Base-by-base conservation (phyloP, 495 filamentous ascomycete genomes). In the Aspergillus baeticus region DNA sequence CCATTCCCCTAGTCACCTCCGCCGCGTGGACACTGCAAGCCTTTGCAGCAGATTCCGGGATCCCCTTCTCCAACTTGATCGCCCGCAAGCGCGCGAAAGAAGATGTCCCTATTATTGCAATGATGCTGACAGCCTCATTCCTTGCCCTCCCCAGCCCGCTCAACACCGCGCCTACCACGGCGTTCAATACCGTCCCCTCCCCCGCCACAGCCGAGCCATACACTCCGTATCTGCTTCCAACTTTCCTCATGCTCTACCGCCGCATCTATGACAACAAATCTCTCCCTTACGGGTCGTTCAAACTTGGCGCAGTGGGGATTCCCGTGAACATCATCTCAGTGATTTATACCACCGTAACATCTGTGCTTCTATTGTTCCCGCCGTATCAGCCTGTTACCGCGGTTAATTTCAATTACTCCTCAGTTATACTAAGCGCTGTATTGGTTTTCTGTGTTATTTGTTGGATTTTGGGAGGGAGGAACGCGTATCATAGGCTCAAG, bases 101-200 rank as follows among this genome's bases (percentile, higher is more conserved):
- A n/a, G n/a, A n/a, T n/a, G n/a, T n/a, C n/a, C n/a, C n/a, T n/a
- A n/a, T n/a, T n/a, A n/a, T n/a, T n/a, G n/a, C n/a, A n/a, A n/a
- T n/a, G n/a, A 49, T 50, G 1, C 10, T 36, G 8, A 50, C 44
- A 20, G 43, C 20, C 44, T n/a, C 6, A 7, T 3, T 57, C 10
- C n/a, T 57, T 6, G 35, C 17, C 1, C 38, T 57, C 4, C 46
- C 51, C 0, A 46, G 37, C 2, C 1, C 85, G 18, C 83, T 87
- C 63, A 84, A 83, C 58, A 75, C 86, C 41, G 82, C 77, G 17
- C 81, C 78, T 0, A 59, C 69, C 5, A 72, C 77, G 6, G 83
- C 82, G 6, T 79, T 86, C 62, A 83, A 84, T 64, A 76, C 77
- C 21, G 74, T 85, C 20, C 64, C 75, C 22, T 84, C 77, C 8